These are phyloP conservation scores for Pythium apleroticum DNA, from an alignment of 352 stramenopile species.

Conservation along the genomic window DNA sequence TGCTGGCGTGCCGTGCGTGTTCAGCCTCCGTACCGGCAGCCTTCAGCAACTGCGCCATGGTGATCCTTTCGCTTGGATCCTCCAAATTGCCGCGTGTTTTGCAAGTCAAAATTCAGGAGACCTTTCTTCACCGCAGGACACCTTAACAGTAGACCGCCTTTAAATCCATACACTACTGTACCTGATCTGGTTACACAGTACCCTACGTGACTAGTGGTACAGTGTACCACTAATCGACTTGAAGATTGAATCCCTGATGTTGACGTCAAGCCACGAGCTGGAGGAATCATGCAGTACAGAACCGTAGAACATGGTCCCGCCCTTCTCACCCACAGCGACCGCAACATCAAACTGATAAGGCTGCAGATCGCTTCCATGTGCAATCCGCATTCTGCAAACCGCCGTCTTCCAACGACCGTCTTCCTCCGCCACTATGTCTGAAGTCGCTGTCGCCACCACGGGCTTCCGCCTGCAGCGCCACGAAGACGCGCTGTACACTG, in stretches of 20 bases:
- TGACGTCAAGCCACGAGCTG: conserved; percentile 9
- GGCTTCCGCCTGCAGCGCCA: conserved; percentile 38
- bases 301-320: not conserved
- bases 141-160: conserved; percentile 7
- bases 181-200: not conserved
- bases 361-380: not conserved
- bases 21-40: conserved; percentile 23
- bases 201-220: conserved; percentile 5
- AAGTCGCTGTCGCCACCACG: conserved; percentile 3
- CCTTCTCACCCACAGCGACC: conserved; percentile 4
- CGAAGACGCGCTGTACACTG: conserved; percentile 39
- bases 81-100: not conserved
- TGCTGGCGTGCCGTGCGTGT: too few relatives aligned
- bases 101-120: not conserved
- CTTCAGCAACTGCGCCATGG: conserved; percentile 36
- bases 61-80: not conserved
- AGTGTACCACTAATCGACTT: conserved; percentile 15
- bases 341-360: not conserved
- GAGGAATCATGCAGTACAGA: conserved; percentile 9
- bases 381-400: not conserved
- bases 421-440: not conserved
- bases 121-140: too few relatives aligned
- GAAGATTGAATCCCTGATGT: not conserved
- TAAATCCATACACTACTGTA: not conserved
- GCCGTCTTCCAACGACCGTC: not conserved